A percentile compares a stretch with the other conserved stretches of the same genome.
These are phyloP conservation scores for Diplogelasinospora grovesii DNA, from an alignment of 495 filamentous ascomycete species.

Conservation along the genomic window DNA sequence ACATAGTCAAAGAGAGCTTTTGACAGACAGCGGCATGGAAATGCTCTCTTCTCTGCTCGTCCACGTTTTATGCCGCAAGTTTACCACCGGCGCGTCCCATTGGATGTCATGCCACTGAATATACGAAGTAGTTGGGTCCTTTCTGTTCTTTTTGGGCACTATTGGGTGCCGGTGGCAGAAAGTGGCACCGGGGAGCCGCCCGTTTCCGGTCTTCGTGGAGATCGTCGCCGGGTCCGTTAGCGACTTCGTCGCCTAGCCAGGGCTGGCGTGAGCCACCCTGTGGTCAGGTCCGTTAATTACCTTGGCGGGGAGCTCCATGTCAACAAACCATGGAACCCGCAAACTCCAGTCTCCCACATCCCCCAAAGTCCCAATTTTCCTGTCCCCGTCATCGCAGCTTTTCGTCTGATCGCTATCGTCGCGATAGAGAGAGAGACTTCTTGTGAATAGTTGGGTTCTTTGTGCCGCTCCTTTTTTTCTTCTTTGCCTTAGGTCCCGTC, in stretches of 20 bases:
- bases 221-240: conserved; percentile 8
- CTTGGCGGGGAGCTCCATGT: conserved; percentile 11
- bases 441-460: no score
- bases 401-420: no score
- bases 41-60: no score
- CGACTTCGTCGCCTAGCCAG: conserved; percentile 26
- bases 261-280: conserved; percentile 16
- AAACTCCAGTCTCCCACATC: no score
- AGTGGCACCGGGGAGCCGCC: neutral
- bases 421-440: no score
- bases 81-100: no score
- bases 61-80: no score
- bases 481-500: no score
- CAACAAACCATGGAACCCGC: conserved; percentile 17
- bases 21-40: no score
- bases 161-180: conserved; percentile 10
- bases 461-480: neutral
- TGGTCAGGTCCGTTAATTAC: conserved; percentile 3
- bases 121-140: neutral
- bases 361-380: no score
- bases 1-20: no score
- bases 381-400: neutral
- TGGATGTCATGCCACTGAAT: no score
- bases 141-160: neutral
- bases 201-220: neutral